These are phyloP conservation scores for Tricholoma matsutake DNA, from an alignment of 768 basidiomycete genomes.

Conservation along the genomic window DNA sequence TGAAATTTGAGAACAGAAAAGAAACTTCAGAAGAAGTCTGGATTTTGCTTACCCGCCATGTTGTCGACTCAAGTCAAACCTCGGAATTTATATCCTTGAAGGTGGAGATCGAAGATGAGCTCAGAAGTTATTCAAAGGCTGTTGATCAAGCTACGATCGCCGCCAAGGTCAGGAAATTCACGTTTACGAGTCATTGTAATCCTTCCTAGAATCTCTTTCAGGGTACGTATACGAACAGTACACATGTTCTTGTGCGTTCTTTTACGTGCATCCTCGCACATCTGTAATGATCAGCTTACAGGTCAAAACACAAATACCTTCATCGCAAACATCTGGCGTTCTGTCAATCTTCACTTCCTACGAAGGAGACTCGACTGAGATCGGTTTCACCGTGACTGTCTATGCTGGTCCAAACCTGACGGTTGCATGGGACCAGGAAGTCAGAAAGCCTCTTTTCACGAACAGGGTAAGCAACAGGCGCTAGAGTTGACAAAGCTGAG, in stretches of 20 bases:
- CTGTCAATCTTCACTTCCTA: slow-evolving; percentile 64
- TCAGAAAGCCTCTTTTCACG: slow-evolving; percentile 35
- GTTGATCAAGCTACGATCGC: slow-evolving; percentile 32
- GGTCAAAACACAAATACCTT: slow-evolving; percentile 35
- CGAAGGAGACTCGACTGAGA: slow-evolving; percentile 58
- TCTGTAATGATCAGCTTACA: slow-evolving; percentile 13
- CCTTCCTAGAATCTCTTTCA: slow-evolving; percentile 12
- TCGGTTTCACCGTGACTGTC: slow-evolving; percentile 67
- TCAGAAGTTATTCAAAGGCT: slow-evolving; percentile 20
- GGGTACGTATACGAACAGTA: slow-evolving; percentile 53
- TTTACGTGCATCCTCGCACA: neutral
- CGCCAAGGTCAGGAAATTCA: slow-evolving; percentile 32
- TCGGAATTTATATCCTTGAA: slow-evolving; percentile 70
- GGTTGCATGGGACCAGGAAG: slow-evolving; percentile 47
- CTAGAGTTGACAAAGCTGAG: neutral
- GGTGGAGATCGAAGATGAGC: slow-evolving; percentile 45
- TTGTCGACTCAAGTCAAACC: slow-evolving; percentile 52
- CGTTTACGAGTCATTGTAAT: neutral
- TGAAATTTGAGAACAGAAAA: slow-evolving; percentile 29
- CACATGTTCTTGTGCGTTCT: slow-evolving; percentile 41
- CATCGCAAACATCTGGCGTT: slow-evolving; percentile 32
- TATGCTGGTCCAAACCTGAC: slow-evolving; percentile 40
- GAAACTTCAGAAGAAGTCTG: slow-evolving; percentile 55
- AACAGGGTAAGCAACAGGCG: slow-evolving; percentile 29
- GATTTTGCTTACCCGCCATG: slow-evolving; percentile 79